Percentiles rank a stretch among this genome's conserved stretches.
Conservation (phyloP, 345 rosid species). For the Cardamine resedifolia region DNA sequence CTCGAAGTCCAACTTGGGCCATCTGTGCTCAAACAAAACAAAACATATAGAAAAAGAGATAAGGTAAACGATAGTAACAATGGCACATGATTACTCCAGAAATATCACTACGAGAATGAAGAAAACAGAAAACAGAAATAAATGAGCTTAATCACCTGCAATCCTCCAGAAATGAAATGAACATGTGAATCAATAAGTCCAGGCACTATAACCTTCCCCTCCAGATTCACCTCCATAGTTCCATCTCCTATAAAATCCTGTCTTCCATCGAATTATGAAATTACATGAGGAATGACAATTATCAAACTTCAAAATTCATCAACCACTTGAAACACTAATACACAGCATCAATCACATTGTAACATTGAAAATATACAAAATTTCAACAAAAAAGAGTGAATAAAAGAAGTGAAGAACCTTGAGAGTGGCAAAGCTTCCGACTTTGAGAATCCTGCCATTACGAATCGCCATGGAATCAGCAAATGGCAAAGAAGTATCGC, state of each 20-base stretch:
- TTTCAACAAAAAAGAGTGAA: not conserved
- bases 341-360: not conserved
- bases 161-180: constrained; percentile 69
- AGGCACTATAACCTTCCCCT: constrained; percentile 80
- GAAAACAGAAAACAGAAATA: not conserved
- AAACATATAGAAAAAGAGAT: not conserved
- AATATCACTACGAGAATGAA: too few species aligned
- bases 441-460: constrained; percentile 66
- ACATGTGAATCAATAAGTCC: constrained; percentile 97
- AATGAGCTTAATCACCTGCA: constrained; percentile 53
- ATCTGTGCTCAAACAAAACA: constrained; percentile 43
- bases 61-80: not conserved
- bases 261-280: constrained; percentile 10
- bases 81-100: not conserved
- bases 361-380: not conserved
- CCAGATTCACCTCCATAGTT: constrained; percentile 61
- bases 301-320: not conserved
- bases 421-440: constrained; percentile 65
- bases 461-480: constrained; percentile 80
- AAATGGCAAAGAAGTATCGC: constrained; percentile 59
- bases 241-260: constrained; percentile 61
- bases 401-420: constrained; percentile 44
- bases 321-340: not conserved
- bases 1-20: constrained; percentile 62
- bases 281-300: not conserved